Evolutionary conservation across 805 yeast genomes (phyloP), one percentile per base, ranked within the genome.

Genomic region (Cyberlindnera euphorbiiphila): DNA sequence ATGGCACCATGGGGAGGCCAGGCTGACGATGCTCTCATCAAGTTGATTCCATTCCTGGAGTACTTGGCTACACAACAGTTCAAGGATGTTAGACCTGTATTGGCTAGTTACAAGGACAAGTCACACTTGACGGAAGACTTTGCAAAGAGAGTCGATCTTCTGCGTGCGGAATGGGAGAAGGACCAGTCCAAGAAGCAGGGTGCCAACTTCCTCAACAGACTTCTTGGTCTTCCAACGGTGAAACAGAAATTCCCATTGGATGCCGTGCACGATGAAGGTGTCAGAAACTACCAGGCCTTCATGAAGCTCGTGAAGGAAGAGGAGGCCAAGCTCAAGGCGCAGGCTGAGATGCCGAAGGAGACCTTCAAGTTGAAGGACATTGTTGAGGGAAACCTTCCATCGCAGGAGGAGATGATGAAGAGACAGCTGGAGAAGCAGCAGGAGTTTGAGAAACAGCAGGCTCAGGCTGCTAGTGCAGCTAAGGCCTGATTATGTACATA

Each of bases 11-110:
- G 98, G 98, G 74, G 72, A 37, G 99, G 99, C 47, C 66, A 67
- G 45, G 72, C 84, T 23, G 95, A 85, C 57, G 96, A 91, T 61
- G 70, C 72, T 40, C 73, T 93, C 55, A 71, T 93, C 50, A 72
- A 72, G 53, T 67, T 89, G 65, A 87, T 93, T 56, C 97, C 98
- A 41, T 81, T 93, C 67, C 76, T 93, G 51, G 99, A 93, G 67
- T 93, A 85, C 66, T 66, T 93, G 43, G 98, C 96, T 12, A 85
- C 95, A 12, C 95, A 87, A 62, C 70, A 67, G 47, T 70, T 85
- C 52, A 76, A 76, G 61, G 98, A 93, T 62, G 93, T 93, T 38
- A 85, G 97, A 66, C 95, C 95, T 22, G 76, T 88, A 24, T 68
- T 94, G 51, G 69, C 72, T 46, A 76, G 95, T 7, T 93, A 80